Evolutionary conservation across 805 yeast species (phyloP), one percentile per base, ranked within the genome.

Genomic region (Schwanniomyces occidentalis): DNA sequence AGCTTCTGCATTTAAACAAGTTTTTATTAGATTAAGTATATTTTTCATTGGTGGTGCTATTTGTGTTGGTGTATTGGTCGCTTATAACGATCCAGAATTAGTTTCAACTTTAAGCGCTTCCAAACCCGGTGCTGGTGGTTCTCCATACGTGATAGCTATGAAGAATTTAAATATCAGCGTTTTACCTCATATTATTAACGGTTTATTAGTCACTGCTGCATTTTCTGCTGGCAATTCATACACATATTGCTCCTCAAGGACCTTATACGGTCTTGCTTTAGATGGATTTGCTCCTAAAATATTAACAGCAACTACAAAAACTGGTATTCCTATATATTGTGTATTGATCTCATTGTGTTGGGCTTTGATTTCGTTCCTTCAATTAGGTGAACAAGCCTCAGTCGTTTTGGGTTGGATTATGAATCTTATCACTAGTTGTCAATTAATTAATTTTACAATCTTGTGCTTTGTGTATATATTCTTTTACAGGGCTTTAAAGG

Each of bases 1-100:
- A 53, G 89, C 93, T n/a, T 71, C 71, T 20, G 95, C 95, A 0
- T 85, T 81, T 65, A 81, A 77, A 44, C 83, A 82, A 37, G 87
- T 87, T 12, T 79, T 85, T 41, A 71, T 71, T 50, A 71, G 95
- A 45, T 66, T 88, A 40, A 68, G 82, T 1, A 57, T 83, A 20
- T 73, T 88, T 44, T 87, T 82, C 52, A 60, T 85, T 24, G 78
- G 86, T 8, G 89, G 95, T 20, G 78, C 90, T 17, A 60, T 88
- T 3, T 80, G 84, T 49, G 86, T 86, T 39, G 95, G 95, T 20
- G 78, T 83, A 42, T 73, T 87, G 5, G 77, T 87, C 42, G 79
- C 90, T 2, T 76, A 76, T 46, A 76, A 83, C 48, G 90, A 85
- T 51, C 77, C 83, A 2, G 61, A 57, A 4, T 63, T 87, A 41